Evolutionary conservation across 2,329 filamentous ascomycete species (phyloP).

Genomic region (Cryphonectria parasitica): DNA sequence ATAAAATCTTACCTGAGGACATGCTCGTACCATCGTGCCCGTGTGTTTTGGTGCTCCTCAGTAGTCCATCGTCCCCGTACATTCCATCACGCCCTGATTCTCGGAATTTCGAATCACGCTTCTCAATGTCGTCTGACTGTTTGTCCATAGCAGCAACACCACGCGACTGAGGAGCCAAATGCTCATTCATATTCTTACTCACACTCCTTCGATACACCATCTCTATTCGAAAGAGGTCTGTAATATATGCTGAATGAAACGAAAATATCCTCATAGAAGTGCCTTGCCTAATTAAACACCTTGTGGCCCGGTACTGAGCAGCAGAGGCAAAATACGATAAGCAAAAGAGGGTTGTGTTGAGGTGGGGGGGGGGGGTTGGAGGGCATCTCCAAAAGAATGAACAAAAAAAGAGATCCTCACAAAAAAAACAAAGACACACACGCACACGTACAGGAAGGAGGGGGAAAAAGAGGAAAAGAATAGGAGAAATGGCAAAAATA

Average conservation of each 20-base stretch:
- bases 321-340: background rate
- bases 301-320: background rate
- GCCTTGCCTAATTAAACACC: background rate
- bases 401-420: background rate
- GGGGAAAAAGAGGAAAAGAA: background rate
- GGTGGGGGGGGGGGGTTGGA: too few relatives aligned
- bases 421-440: background rate
- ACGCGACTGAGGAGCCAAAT: background rate
- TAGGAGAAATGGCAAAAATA: conserved; percentile 4
- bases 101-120: background rate
- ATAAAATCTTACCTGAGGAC: background rate
- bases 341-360: background rate
- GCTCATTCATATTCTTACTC: background rate
- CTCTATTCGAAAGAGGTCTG: background rate
- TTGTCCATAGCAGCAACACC: background rate
- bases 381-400: background rate
- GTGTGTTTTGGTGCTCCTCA: background rate
- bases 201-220: background rate
- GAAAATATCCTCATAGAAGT: background rate
- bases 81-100: background rate
- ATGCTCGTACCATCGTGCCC: background rate
- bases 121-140: background rate
- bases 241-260: background rate
- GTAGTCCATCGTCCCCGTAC: background rate
- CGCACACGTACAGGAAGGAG: background rate